These are phyloP conservation scores for Madurella fahalii DNA, from an alignment of 2,329 filamentous ascomycete species.

Conservation along the genomic window DNA sequence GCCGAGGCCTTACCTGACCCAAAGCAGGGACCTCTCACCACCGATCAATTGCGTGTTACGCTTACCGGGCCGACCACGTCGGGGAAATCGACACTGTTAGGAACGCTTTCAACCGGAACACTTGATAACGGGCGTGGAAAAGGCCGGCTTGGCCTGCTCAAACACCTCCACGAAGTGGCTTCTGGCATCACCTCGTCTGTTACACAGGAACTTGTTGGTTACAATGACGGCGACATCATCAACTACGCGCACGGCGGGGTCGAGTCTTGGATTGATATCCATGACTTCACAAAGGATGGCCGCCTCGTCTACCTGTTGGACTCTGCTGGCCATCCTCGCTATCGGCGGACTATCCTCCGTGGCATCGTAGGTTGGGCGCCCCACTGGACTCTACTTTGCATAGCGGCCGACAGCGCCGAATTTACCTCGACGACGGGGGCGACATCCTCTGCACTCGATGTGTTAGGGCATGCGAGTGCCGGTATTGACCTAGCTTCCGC, in stretches of 20 bases:
- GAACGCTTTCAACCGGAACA: conserved; percentile 80
- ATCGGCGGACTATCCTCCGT: conserved; percentile 80
- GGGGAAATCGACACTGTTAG: conserved; percentile 87
- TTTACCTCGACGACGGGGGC: conserved; percentile 35
- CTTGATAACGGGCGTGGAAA: conserved; percentile 91
- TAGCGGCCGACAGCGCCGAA: conserved; percentile 72
- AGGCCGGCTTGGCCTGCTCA: conserved; percentile 81
- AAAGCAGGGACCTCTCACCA: conserved; percentile 48
- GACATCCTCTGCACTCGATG: conserved; percentile 48
- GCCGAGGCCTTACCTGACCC: conserved; percentile 20
- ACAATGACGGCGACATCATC: conserved; percentile 58
- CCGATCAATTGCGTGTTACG: conserved; percentile 78
- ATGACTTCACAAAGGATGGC: conserved; percentile 68
- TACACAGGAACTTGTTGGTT: conserved; percentile 89
- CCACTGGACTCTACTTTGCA: conserved; percentile 86
- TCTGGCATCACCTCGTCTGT: conserved; percentile 93
- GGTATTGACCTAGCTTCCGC: conserved; percentile 71
- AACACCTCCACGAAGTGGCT: conserved; percentile 87
- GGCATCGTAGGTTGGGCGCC: conserved; percentile 94
- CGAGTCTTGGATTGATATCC: conserved; percentile 91
- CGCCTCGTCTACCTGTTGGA: conserved; percentile 86
- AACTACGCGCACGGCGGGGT: conserved; percentile 87
- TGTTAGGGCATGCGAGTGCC: conserved; percentile 45
- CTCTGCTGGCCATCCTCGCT: conserved; percentile 85
- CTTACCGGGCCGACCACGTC: conserved; percentile 85